Evolutionary conservation across 371 early-diverging fungal species (phyloP).

Genomic region (Apophysomyces sp.): DNA sequence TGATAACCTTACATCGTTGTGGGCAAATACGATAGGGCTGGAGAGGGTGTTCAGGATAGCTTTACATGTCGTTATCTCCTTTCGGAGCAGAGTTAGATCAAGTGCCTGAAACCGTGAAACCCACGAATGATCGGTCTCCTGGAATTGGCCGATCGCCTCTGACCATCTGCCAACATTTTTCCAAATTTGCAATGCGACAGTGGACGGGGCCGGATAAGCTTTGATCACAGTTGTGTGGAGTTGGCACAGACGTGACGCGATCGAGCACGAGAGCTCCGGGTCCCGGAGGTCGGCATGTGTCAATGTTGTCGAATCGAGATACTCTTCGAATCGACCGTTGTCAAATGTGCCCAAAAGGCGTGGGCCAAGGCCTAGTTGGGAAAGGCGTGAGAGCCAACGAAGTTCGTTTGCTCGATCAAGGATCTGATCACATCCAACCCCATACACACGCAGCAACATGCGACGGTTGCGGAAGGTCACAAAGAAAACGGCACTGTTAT

Average conservation of each 20-base stretch:
- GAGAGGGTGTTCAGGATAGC: constrained; percentile 25
- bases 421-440: constrained; percentile 75
- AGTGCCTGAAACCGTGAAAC: constrained; percentile 26
- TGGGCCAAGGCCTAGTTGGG: constrained; percentile 75
- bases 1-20: constrained; percentile 81
- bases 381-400: constrained; percentile 72
- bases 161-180: constrained; percentile 68
- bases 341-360: constrained; percentile 79
- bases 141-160: constrained; percentile 23
- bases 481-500: constrained; percentile 68
- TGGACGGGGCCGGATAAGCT: constrained; percentile 56
- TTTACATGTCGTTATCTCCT: constrained; percentile 51
- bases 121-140: constrained; percentile 17
- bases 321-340: constrained; percentile 90
- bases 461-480: constrained; percentile 53
- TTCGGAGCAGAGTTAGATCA: constrained; percentile 39
- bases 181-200: constrained; percentile 56
- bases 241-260: constrained; percentile 73
- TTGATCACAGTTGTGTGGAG: constrained; percentile 71
- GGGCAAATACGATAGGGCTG: constrained; percentile 78
- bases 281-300: constrained; percentile 67
- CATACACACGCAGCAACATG: constrained; percentile 76
- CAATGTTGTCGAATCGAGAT: constrained; percentile 74
- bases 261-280: constrained; percentile 62
- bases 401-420: constrained; percentile 79